Evolutionary conservation across 768 basidiomycete species (phyloP), one percentile per base, ranked within the genome.

Genomic region (Russula emetica): DNA sequence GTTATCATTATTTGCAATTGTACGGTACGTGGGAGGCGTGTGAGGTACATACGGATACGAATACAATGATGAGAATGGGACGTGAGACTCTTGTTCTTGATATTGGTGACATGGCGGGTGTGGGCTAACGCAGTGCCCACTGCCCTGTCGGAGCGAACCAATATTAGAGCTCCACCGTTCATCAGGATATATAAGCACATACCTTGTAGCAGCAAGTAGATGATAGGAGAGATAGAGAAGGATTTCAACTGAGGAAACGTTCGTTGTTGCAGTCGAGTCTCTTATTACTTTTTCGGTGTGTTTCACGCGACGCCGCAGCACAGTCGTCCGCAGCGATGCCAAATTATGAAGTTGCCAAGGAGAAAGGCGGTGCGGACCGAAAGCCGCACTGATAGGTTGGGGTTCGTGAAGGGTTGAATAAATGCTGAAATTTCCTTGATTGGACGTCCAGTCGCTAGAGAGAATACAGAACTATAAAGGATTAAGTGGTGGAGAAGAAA

Each of bases 1-100:
- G 20, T 32, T 11, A 5, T 53, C 16, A 38, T 18, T 13, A 24
- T 44, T 44, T 18, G 3, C 36, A 3, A 34, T 42, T 9, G 16
- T 3, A 13, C 10, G 11, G n/a, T n/a, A n/a, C 2, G 28, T 44
- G 3, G 24, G 18, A 36, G 1, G 9, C 28, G 34, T 8, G 24
- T 22, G 26, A 4, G 20, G 26, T 1, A 55, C 63, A 30, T 32
- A 64, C 63, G 16, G 11, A 5, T 20, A 28, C 2, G 20, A 49
- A 49, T 4, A 20, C 1, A n/a, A 42, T 26, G 6, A 64, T 60
- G 36, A 55, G 18, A 16, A 40, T 10, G 1, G 53, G 52, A 49
- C 53, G 63, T 34, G 63, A 50, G 13, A 64, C 6, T 13, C 58
- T 60, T 30, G 58, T 55, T 10, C 44, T n/a, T 10, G n/a, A 4